phyloP scores from a whole-genome alignment of 2,329 filamentous ascomycete genomes.

The Beauveria medogensis region DNA sequence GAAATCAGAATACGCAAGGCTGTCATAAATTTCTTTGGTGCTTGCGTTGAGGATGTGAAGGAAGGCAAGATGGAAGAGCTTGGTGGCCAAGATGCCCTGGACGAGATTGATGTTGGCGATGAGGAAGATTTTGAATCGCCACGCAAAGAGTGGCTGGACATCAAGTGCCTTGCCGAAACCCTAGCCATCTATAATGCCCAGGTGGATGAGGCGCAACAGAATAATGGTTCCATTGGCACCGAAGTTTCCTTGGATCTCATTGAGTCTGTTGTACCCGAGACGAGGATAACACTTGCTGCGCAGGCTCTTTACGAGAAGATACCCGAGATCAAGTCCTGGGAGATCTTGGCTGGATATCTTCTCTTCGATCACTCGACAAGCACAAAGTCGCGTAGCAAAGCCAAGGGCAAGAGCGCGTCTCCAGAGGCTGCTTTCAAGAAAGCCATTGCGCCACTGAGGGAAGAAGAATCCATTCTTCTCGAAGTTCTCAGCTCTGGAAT shows the following conservation, averaged over 20 bases:
- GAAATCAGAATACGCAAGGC: conserved; percentile 80
- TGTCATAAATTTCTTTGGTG: conserved; percentile 82
- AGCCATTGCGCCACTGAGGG: conserved; percentile 62
- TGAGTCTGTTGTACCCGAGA: conserved; percentile 61
- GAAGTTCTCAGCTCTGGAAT: conserved; percentile 81
- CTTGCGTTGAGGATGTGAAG: conserved; percentile 75
- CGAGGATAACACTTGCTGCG: conserved; percentile 76
- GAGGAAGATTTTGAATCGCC: conserved; percentile 71
- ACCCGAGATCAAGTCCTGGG: conserved; percentile 76
- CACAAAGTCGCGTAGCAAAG: conserved; percentile 42
- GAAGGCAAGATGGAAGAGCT: conserved; percentile 75
- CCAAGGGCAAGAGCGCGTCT: conserved; percentile 41
- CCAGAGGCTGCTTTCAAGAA: conserved; percentile 58
- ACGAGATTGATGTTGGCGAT: conserved; percentile 66
- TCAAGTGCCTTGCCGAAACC: conserved; percentile 83
- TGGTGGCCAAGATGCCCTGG: conserved; percentile 67
- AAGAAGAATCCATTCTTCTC: conserved; percentile 77
- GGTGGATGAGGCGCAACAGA: conserved; percentile 47
- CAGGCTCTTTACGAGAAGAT: conserved; percentile 80
- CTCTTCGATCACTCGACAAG: conserved; percentile 80
- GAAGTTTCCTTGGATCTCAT: conserved; percentile 48
- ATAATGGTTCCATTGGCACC: conserved; percentile 34
- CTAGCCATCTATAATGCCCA: conserved; percentile 74
- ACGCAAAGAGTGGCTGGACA: conserved; percentile 76
- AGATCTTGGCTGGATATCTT: conserved; percentile 79